Evolutionary conservation across 1,284 basidiomycete species (phyloP), one percentile per base, ranked within the genome.

Genomic region (Peniophora sp.): DNA sequence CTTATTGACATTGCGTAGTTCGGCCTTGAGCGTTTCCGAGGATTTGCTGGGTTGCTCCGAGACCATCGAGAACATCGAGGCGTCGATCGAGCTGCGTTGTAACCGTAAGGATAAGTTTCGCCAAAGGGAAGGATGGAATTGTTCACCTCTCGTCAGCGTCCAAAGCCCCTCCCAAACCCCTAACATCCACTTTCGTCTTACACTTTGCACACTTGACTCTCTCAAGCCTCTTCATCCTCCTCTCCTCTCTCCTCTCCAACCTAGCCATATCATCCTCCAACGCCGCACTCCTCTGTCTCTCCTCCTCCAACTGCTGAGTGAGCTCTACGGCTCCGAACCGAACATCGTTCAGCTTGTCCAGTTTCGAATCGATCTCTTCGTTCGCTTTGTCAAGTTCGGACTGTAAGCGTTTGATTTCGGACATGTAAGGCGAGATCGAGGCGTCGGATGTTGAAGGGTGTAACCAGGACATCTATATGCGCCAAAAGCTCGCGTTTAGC

Each of bases 321-420:
- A 90, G 69, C 9, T 75, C 78, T 38, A 90, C 78, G 23, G 81
- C 81, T 27, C 80, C 85, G 3, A 83, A 65, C 1, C 88, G 89
- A 2, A 85, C 85, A 52, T 89, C 81, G 59, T 89, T 85, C 3
- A 93, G 79, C 52, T 84, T 81, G 62, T 89, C 86, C 9, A 93
- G 73, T 64, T 92, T 92, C 59, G 89, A 82, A 58, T 93, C 90
- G 47, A 93, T 86, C 58, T 78, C 85, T 41, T 87, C 80, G 63
- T 92, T 92, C 3, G 89, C 89, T 2, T 64, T 71, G 54, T 86
- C 82, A 17, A 93, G 79, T 56, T 91, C 81, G 12, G 70, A 69
- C 56, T 89, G 85, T 48, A 89, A 65, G 23, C 83, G 77, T 38
- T 68, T 71, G 48, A 89, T 83, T 63, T 89, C 84, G 8, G 72